A percentile compares a stretch with the other conserved stretches of the same genome.
These are phyloP conservation scores for Periglandula ipomoeae DNA, from an alignment of 2,329 filamentous ascomycete genomes.

Conservation along the genomic window DNA sequence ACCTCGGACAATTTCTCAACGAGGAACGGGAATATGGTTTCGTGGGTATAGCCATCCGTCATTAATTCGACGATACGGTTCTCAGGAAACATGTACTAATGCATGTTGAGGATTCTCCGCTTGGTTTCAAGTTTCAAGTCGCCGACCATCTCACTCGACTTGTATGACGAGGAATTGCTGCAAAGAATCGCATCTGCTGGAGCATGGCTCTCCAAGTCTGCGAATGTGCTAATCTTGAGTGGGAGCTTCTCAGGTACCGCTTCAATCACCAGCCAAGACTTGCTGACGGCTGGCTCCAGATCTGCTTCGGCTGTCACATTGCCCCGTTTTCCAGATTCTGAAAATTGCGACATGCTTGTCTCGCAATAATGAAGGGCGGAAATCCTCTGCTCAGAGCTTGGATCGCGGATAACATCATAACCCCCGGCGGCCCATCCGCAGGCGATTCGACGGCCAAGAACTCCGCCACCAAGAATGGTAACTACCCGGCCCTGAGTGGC, in stretches of 20 bases:
- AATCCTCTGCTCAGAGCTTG: slow-evolving; percentile 23
- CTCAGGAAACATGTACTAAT: slow-evolving; percentile 41
- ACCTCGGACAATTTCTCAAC: slow-evolving; percentile 27
- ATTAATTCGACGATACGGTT: slow-evolving; percentile 42
- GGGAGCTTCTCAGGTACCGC: slow-evolving; percentile 40
- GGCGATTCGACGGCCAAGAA: slow-evolving; percentile 33
- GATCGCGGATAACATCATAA: slow-evolving; percentile 35
- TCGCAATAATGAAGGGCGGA: slow-evolving; percentile 31
- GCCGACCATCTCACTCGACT: slow-evolving; percentile 37
- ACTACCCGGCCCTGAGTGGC: slow-evolving; percentile 38
- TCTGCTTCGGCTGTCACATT: slow-evolving; percentile 23
- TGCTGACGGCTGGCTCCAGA: slow-evolving; percentile 28
- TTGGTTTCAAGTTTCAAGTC: slow-evolving; percentile 29
- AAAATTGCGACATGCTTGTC: slow-evolving; percentile 23
- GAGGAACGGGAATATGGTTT: slow-evolving; percentile 35
- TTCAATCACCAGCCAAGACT: slow-evolving; percentile 46
- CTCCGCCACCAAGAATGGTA: slow-evolving; percentile 31
- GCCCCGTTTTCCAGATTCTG: slow-evolving; percentile 16
- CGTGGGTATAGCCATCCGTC: slow-evolving; percentile 36
- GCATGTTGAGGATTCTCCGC: slow-evolving; percentile 36
- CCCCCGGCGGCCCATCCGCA: slow-evolving; percentile 32
- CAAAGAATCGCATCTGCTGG: slow-evolving; percentile 37
- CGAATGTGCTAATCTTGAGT: slow-evolving; percentile 39
- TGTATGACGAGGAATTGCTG: slow-evolving; percentile 44
- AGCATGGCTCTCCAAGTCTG: slow-evolving; percentile 32